Evolutionary conservation across 2,329 filamentous ascomycete species (phyloP), one percentile per base, ranked within the genome.

Genomic region (Remersonia thermophila): DNA sequence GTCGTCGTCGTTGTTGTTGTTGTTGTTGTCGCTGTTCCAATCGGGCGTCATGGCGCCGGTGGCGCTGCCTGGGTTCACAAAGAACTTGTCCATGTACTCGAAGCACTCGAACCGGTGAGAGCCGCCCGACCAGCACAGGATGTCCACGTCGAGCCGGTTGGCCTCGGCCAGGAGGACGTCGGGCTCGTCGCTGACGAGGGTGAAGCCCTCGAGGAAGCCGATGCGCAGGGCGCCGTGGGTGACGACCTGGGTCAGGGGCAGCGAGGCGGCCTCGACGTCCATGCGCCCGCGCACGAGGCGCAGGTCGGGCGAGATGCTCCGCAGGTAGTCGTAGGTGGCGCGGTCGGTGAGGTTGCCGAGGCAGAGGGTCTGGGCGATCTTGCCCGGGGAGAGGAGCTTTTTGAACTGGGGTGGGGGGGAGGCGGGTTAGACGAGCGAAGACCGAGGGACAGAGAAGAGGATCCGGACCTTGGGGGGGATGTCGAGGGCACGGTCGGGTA

Each of bases 401-500:
- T 83, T 84, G 68, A 87, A 87, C 82, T 87, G 57, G 36, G 25
- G 10, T 16, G 33, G 36, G 16, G 32, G 33, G 34, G 35, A 26
- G 17, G 20, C 35, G 11, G 20, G 28, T 6, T 4, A 18, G 11
- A 9, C 2, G 11, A 29, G 27, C 7, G n/a, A 44, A 29, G 5
- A 18, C 15, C 17, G 18, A 12, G 16, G 26, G 33, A 31, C 23
- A 13, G 31, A 12, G 25, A 28, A 36, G 17, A 17, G 16, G 31
- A 37, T 26, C 13, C 46, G 48, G 68, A 86, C 85, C 77, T 93
- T 93, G 59, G 80, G 71, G 41, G 86, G 86, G 53, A 94, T 87
- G 59, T 93, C 86, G 46, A 91, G 77, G 51, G 85, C 86, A 57
- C 86, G 73, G 61, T 94, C 86, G 51, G 86, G 86, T 62, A 94